Conservation (phyloP, 441 rosid species). For the Erodium texanum region DNA sequence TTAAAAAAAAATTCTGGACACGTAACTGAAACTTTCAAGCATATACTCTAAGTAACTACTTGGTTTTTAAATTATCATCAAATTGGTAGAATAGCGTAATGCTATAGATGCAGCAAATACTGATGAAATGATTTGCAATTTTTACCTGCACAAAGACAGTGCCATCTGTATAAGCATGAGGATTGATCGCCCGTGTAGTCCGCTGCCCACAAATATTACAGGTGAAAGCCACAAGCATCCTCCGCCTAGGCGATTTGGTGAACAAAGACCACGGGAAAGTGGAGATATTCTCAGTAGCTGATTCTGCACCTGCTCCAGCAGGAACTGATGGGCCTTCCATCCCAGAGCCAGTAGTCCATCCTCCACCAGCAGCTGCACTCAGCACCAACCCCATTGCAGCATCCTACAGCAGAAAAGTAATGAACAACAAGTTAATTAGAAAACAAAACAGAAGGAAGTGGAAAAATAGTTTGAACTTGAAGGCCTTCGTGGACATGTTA, state of each 20-base stretch:
- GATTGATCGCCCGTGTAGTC: constrained; percentile 1
- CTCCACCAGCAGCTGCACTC: neutral
- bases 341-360: constrained; percentile 4
- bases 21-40: neutral
- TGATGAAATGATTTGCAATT: neutral
- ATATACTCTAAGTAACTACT: too few relatives aligned
- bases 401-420: neutral
- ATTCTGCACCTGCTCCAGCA: neutral
- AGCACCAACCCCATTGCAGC: neutral
- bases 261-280: constrained; percentile 1
- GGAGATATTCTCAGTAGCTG: neutral
- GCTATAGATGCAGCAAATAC: neutral
- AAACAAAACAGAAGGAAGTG: too few relatives aligned
- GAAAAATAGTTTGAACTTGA: neutral
- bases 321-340: neutral
- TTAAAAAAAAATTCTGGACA: neutral
- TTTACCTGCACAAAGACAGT: neutral
- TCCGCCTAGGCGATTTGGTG: constrained; percentile 1
- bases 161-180: constrained; percentile 1
- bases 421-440: neutral
- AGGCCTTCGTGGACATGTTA: neutral
- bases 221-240: neutral
- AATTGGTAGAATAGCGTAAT: neutral
- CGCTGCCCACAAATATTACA: neutral
- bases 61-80: neutral